phyloP scores from a whole-genome alignment of 2,329 filamentous ascomycete species.

The Lomentospora prolificans region DNA sequence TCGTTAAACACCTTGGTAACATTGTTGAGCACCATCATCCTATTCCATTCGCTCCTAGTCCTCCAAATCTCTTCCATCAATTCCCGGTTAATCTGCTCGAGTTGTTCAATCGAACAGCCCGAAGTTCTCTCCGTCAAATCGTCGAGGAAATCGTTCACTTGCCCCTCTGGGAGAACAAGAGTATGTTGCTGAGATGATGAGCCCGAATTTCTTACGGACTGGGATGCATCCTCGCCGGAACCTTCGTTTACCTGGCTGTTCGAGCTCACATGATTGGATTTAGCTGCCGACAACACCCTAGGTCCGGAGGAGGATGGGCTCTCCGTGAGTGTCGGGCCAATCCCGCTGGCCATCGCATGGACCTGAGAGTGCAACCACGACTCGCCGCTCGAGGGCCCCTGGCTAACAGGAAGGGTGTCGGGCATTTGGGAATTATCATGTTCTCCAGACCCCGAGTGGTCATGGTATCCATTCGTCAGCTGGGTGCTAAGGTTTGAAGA shows the following conservation, averaged over 20 bases:
- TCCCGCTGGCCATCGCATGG: constrained; percentile 35
- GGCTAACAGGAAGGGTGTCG: constrained; percentile 43
- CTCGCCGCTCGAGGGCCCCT: constrained; percentile 41
- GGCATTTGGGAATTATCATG: constrained; percentile 33
- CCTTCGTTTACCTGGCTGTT: constrained; percentile 32
- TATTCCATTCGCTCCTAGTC: constrained; percentile 71
- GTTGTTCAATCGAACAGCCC: constrained; percentile 80
- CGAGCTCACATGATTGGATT: constrained; percentile 16
- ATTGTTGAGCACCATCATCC: constrained; percentile 57
- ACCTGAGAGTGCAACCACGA: constrained; percentile 50
- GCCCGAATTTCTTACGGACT: constrained; percentile 13
- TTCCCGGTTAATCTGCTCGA: constrained; percentile 85
- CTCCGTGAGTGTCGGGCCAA: constrained; percentile 28
- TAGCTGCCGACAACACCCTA: not conserved
- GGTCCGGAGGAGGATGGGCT: not conserved
- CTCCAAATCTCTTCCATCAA: constrained; percentile 89
- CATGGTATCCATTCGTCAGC: constrained; percentile 56
- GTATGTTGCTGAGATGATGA: constrained; percentile 11
- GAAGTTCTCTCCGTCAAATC: constrained; percentile 58
- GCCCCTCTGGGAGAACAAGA: constrained; percentile 31
- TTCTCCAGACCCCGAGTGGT: constrained; percentile 20
- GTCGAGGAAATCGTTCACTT: constrained; percentile 48
- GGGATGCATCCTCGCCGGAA: constrained; percentile 22
- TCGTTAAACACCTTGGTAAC: constrained; percentile 67
- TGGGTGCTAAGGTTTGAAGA: constrained; percentile 61